Evolutionary conservation across 179 eudicot species (phyloP).

Genomic region (Pouteria campechiana): DNA sequence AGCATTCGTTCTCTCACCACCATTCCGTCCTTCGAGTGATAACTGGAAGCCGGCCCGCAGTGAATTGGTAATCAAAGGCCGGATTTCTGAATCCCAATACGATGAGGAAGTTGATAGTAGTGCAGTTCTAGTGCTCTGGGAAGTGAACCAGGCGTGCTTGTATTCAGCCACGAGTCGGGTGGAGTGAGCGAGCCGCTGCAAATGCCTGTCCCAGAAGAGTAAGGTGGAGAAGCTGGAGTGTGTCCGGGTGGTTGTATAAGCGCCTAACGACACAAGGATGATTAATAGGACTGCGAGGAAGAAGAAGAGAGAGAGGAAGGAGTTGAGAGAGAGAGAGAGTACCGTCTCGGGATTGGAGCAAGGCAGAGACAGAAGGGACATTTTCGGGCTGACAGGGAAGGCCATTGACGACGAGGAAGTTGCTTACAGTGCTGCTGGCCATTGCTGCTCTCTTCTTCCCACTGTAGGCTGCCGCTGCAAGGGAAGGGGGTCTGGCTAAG

Average conservation of each 20-base stretch:
- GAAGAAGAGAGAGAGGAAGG: neutral
- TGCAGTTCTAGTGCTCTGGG: constrained; percentile 4
- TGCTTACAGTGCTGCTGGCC: constrained; percentile 19
- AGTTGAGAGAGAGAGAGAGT: neutral
- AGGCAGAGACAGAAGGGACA: constrained; percentile 45
- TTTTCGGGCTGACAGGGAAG: constrained; percentile 24
- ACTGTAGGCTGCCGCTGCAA: neutral
- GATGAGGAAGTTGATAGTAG: neutral
- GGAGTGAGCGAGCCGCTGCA: constrained; percentile 57
- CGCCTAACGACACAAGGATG: constrained; percentile 41
- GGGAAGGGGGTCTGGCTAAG: no score
- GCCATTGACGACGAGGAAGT: constrained; percentile 54
- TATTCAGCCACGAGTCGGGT: constrained; percentile 30
- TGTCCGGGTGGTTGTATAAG: constrained; percentile 94
- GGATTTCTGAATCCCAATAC: constrained; percentile 28
- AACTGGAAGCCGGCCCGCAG: constrained; percentile 30
- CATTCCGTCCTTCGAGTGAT: constrained; percentile 26
- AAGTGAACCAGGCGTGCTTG: constrained; percentile 42
- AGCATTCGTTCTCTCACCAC: no score
- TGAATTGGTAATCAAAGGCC: constrained; percentile 28
- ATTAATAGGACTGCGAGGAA: neutral
- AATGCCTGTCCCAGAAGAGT: constrained; percentile 76
- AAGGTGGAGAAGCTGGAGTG: constrained; percentile 37
- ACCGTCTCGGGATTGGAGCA: constrained; percentile 67
- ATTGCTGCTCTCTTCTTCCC: constrained; percentile 1